Conservation (phyloP, 495 filamentous ascomycete species). For the Penicillium manginii region DNA sequence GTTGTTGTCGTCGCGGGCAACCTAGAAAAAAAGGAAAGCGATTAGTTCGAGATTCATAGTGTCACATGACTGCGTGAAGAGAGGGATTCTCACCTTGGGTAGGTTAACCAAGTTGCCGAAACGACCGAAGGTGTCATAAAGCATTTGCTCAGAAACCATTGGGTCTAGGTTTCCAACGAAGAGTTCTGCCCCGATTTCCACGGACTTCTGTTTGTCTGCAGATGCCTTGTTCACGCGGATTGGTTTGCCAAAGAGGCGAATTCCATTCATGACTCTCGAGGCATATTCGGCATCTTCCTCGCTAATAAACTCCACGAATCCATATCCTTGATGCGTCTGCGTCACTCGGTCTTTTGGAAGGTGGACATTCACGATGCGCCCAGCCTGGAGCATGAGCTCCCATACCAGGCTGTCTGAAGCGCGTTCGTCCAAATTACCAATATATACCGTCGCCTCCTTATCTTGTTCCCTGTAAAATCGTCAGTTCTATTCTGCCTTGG, state of each 20-base stretch:
- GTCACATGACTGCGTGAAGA: not conserved
- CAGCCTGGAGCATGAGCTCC: slow-evolving; percentile 97
- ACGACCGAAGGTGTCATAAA: slow-evolving; percentile 96
- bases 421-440: slow-evolving; percentile 97
- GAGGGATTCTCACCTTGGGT: slow-evolving; percentile 64
- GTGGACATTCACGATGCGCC: slow-evolving; percentile 96
- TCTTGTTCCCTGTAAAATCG: slow-evolving; percentile 81
- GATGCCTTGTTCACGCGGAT: slow-evolving; percentile 96
- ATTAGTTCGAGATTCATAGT: slow-evolving; percentile 12
- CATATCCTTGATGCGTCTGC: slow-evolving; percentile 95
- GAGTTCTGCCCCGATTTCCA: slow-evolving; percentile 95
- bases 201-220: slow-evolving; percentile 94
- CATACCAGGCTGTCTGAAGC: slow-evolving; percentile 88
- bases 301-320: slow-evolving; percentile 96
- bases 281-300: slow-evolving; percentile 98
- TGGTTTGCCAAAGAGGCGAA: slow-evolving; percentile 90
- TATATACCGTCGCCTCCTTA: slow-evolving; percentile 97
- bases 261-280: slow-evolving; percentile 93
- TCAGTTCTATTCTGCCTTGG: slow-evolving; percentile 8
- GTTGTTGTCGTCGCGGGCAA: slow-evolving; percentile 89
- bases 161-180: slow-evolving; percentile 96
- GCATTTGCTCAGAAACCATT: slow-evolving; percentile 92
- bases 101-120: slow-evolving; percentile 84
- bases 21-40: slow-evolving; percentile 40
- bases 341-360: slow-evolving; percentile 97